Evolutionary conservation across 1,139 yeast genomes (phyloP), one percentile per base, ranked within the genome.

Genomic region (Scheffersomyces parashehatae): DNA sequence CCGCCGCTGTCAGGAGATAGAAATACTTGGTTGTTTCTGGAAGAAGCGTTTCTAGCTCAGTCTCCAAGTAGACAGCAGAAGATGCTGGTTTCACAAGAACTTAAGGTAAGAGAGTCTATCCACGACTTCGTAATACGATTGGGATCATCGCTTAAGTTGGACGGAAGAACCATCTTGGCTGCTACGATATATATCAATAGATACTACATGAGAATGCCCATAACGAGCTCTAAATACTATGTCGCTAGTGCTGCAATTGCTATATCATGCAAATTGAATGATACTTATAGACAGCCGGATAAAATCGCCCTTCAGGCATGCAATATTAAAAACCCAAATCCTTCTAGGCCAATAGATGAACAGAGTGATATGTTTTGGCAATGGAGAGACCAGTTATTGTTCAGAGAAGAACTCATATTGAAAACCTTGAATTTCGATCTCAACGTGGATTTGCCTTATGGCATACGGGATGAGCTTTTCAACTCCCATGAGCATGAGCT

Each of bases 171-270:
- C 36, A 71, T 74, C 12, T 59, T 70, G 37, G 76, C 77, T 2
- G 74, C 79, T 2, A 68, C 77, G 3, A 53, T 73, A 20, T 73
- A 72, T 48, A 52, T 68, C 32, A 66, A 70, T 45, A 55, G 79
- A n/a, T 73, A 62, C 47, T 74, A 70, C 49, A 68, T 70, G 75
- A 52, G 76, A 35, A 49, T 65, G 47, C 76, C 78, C 8, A 72
- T 74, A 39, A 68, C 77, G 14, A 62, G 70, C 9, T 73, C 78
- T 39, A 73, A 73, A 48, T 73, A 74, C 57, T 74, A 60, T 48
- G 77, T 73, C 29, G 78, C 77, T 2, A 64, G 71, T 49, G 78
- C 77, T 3, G 79, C 79, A 2, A 49, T 73, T 13, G 68, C 76
- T 36, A 71, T 74, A 14, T 64, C 75, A 13, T 67, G 76, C 49